These are phyloP conservation scores for Phytophthora sp. DNA, from an alignment of 352 stramenopile species.

Conservation along the genomic window DNA sequence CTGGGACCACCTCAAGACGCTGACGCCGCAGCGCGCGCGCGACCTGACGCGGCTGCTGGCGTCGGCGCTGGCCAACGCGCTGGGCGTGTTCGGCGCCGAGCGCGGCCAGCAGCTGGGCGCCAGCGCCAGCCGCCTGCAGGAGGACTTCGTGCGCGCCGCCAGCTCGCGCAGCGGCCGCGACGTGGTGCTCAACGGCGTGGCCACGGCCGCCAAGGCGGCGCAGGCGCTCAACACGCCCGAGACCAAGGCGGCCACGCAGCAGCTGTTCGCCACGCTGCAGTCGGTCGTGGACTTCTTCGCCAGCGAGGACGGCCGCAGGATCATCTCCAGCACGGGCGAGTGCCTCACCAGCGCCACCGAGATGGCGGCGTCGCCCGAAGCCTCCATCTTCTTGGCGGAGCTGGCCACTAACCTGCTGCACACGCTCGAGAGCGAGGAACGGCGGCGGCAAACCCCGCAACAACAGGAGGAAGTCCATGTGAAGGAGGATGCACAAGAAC, in stretches of 20 bases:
- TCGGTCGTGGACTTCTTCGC: conserved; percentile 79
- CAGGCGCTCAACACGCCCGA: conserved; percentile 80
- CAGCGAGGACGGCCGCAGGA: conserved; percentile 55
- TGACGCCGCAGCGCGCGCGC: conserved; percentile 74
- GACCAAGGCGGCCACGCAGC: conserved; percentile 64
- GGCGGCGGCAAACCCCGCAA: conserved; percentile 29
- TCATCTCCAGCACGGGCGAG: conserved; percentile 61
- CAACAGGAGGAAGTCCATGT: conserved; percentile 10
- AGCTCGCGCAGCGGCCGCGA: conserved; percentile 60
- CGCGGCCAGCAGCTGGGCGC: conserved; percentile 41
- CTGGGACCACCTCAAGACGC: conserved; percentile 74
- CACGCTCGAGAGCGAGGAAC: conserved; percentile 61
- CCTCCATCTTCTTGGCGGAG: conserved; percentile 78
- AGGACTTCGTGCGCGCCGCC: conserved; percentile 55
- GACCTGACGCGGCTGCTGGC: conserved; percentile 72
- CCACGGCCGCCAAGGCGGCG: conserved; percentile 63
- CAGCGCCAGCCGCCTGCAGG: conserved; percentile 51
- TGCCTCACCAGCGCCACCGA: conserved; percentile 58
- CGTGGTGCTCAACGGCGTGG: conserved; percentile 69
- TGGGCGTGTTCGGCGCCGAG: conserved; percentile 61
- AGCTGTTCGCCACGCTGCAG: conserved; percentile 71
- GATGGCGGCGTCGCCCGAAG: conserved; percentile 69
- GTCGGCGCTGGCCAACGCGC: conserved; percentile 57
- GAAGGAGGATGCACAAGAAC: conserved; percentile 7
- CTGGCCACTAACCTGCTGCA: conserved; percentile 79